Conservation (phyloP, 2,329 filamentous ascomycete species). For the Helicocarpus griseus region DNA sequence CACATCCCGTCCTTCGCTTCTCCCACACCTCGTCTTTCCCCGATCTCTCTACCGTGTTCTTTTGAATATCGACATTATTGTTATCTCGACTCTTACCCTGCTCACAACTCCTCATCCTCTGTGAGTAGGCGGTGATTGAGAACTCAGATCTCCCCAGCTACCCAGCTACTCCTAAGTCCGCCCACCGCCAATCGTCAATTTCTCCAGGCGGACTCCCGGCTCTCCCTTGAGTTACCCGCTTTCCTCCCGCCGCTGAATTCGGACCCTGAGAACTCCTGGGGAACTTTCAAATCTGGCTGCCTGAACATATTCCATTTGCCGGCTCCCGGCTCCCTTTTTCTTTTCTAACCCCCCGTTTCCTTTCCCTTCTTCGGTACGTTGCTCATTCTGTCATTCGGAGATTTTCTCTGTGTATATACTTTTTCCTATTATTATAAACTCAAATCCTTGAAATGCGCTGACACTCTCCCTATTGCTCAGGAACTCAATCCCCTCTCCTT, state of each 20-base stretch:
- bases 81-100: background rate
- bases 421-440: background rate
- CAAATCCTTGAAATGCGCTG: background rate
- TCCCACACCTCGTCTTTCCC: background rate
- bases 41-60: background rate
- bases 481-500: background rate
- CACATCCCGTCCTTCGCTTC: background rate
- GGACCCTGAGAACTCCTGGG: too few species aligned
- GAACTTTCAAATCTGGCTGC: background rate
- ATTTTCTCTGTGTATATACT: background rate
- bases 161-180: too few species aligned
- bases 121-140: background rate
- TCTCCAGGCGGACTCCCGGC: background rate
- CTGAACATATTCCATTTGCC: too few species aligned
- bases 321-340: too few species aligned
- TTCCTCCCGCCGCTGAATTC: too few species aligned
- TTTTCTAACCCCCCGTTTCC: background rate
- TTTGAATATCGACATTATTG: too few species aligned
- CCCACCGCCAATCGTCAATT: background rate
- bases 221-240: background rate
- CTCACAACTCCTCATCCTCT: background rate
- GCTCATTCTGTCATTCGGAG: background rate
- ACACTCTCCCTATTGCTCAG: background rate
- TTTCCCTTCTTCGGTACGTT: background rate
- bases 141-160: background rate